Conservation (phyloP, 768 basidiomycete genomes). For the Cyclocybe cylindracea region DNA sequence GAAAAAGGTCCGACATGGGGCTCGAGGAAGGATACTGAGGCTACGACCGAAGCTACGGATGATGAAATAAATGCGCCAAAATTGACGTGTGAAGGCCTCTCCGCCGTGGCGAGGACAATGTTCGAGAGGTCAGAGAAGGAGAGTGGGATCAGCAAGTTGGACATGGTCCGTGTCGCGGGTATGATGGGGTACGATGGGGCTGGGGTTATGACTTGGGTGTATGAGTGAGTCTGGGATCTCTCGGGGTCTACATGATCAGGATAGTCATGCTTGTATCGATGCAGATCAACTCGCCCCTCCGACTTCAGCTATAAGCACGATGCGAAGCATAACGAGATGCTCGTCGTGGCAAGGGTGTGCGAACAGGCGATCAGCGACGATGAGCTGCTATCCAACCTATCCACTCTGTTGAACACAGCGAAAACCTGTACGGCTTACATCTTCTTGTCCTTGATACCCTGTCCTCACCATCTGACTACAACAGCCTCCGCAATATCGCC, state of each 20-base stretch:
- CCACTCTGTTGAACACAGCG: constrained; percentile 24
- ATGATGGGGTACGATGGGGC: constrained; percentile 57
- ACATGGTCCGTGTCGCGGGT: constrained; percentile 64
- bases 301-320: constrained; percentile 73
- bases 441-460: not conserved
- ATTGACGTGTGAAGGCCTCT: constrained; percentile 44
- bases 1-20: constrained; percentile 1
- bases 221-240: constrained; percentile 56
- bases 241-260: not conserved
- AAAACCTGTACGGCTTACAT: constrained; percentile 30
- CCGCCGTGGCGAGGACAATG: constrained; percentile 47
- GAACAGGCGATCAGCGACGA: constrained; percentile 30
- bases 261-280: constrained; percentile 3
- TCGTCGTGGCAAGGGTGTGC: constrained; percentile 63
- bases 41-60: no score
- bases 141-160: constrained; percentile 34
- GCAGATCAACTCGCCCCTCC: constrained; percentile 58
- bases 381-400: constrained; percentile 31
- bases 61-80: no score
- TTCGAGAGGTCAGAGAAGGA: constrained; percentile 51
- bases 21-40: no score
- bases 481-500: constrained; percentile 48
- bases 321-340: constrained; percentile 55
- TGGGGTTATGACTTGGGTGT: constrained; percentile 64
- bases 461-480: not conserved